Percentiles rank a stretch among this genome's conserved stretches.
These are phyloP conservation scores for Penicillium frequentans DNA, from an alignment of 2,329 filamentous ascomycete genomes.

Conservation along the genomic window DNA sequence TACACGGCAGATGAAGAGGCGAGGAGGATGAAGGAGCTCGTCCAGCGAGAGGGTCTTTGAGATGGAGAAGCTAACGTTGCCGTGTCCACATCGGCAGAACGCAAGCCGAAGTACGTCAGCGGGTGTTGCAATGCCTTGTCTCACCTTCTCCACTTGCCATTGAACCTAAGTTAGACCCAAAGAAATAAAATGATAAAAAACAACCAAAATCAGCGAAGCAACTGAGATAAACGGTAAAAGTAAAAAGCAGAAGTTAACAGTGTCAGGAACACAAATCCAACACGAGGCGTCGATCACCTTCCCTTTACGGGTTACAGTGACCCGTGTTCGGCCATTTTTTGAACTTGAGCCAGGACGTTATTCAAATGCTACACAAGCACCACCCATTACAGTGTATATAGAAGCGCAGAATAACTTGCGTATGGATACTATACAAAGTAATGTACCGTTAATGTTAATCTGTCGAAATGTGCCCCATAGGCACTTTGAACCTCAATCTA, in stretches of 20 bases:
- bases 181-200: background rate
- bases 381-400: no score
- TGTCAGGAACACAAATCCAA: background rate
- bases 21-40: background rate
- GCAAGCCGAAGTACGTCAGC: background rate
- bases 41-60: constrained; percentile 6
- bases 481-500: no score
- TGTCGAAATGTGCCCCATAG: no score
- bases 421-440: no score
- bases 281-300: background rate
- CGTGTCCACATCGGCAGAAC: background rate
- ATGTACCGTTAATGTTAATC: no score
- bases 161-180: background rate
- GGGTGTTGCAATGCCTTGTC: background rate
- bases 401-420: no score
- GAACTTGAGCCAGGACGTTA: background rate
- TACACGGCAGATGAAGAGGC: background rate
- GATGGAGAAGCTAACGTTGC: background rate
- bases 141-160: background rate
- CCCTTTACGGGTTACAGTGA: background rate
- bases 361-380: background rate
- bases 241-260: background rate
- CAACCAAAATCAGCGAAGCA: background rate
- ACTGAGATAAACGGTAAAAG: background rate
- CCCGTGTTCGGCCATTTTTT: background rate